Conservation (phyloP, 2,329 filamentous ascomycete genomes). For the Monilinia laxa region DNA sequence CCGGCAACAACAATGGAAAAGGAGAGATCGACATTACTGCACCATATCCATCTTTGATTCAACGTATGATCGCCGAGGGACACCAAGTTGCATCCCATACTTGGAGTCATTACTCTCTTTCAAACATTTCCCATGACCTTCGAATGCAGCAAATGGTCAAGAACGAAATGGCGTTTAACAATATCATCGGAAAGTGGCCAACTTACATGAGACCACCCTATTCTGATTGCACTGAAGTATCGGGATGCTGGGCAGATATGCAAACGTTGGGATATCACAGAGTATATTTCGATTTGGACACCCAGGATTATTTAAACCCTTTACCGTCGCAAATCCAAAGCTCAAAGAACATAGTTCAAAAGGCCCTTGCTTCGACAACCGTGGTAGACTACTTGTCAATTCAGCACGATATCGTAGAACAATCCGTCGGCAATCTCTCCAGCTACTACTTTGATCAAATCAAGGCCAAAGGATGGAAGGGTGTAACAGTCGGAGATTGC, state of each 20-base stretch:
- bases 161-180: constrained; percentile 54
- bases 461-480: constrained; percentile 40
- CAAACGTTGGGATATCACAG: constrained; percentile 47
- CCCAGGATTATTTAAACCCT: constrained; percentile 50
- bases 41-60: constrained; percentile 49
- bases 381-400: constrained; percentile 45
- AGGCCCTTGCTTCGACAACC: constrained; percentile 38
- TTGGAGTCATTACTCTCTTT: constrained; percentile 51
- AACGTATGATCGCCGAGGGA: constrained; percentile 37
- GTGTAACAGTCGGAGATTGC: constrained; percentile 48
- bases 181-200: constrained; percentile 53
- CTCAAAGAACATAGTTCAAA: constrained; percentile 46
- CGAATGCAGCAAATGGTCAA: constrained; percentile 50
- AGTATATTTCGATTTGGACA: constrained; percentile 51
- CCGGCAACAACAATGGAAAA: constrained; percentile 52
- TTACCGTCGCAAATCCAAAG: constrained; percentile 45
- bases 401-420: constrained; percentile 43
- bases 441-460: constrained; percentile 39
- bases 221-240: constrained; percentile 38
- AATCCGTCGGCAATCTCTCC: constrained; percentile 38
- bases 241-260: constrained; percentile 41
- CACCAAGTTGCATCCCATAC: constrained; percentile 61
- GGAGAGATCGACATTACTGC: constrained; percentile 41
- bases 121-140: constrained; percentile 44
- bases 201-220: constrained; percentile 52